A percentile compares a stretch with the other conserved stretches of the same genome.
phyloP scores from a whole-genome alignment of 768 basidiomycete species.

The Fomitopsis pulvina region DNA sequence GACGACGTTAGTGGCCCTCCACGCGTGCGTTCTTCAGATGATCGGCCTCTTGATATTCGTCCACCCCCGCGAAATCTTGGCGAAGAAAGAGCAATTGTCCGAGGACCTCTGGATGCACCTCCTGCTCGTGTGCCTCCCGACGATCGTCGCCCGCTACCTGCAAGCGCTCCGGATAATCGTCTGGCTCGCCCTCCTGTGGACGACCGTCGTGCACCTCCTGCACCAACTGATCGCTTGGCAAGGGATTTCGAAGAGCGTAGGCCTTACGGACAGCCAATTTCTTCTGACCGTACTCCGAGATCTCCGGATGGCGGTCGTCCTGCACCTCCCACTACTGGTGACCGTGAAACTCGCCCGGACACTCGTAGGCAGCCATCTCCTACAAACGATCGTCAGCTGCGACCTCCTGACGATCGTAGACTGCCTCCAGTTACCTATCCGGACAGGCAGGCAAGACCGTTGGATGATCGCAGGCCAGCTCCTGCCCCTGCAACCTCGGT shows the following conservation, averaged over 20 bases:
- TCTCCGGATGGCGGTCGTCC: conserved; percentile 10
- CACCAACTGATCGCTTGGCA: neutral
- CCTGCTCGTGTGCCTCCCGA: neutral
- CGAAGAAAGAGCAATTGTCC: conserved; percentile 14
- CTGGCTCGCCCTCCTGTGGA: conserved; percentile 8
- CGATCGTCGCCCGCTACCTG: conserved; percentile 5
- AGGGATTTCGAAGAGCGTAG: conserved; percentile 6
- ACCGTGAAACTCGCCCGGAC: conserved; percentile 5
- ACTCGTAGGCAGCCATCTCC: neutral
- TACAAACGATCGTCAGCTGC: conserved; percentile 1
- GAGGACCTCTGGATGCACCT: conserved; percentile 6
- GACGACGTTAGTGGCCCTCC: conserved; percentile 21
- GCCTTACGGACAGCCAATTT: conserved; percentile 2
- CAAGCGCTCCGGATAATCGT: too few species aligned
- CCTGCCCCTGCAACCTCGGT: neutral
- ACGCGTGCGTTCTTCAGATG: conserved; percentile 22
- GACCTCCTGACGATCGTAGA: conserved; percentile 10
- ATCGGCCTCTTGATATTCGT: conserved; percentile 13
- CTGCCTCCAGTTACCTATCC: neutral
- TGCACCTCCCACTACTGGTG: conserved; percentile 7
- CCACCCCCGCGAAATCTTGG: conserved; percentile 10
- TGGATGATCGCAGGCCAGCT: neutral
- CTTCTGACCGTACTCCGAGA: conserved; percentile 6
- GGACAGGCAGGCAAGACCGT: conserved; percentile 1
- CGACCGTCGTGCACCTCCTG: conserved; percentile 8